Evolutionary conservation across 176 grass and related monocot species (phyloP).

Genomic region (Avena eriantha): DNA sequence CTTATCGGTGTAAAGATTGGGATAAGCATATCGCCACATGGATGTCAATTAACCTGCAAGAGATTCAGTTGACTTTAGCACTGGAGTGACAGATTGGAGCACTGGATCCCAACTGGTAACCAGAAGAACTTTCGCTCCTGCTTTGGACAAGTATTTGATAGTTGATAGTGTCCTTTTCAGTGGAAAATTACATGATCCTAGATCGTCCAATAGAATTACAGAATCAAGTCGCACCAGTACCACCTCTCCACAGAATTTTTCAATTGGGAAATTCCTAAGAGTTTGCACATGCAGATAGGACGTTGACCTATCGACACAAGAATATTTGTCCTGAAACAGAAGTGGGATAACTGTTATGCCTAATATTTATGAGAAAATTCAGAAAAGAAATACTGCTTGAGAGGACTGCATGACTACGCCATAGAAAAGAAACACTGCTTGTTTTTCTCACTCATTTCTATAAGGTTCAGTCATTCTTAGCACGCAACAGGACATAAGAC

Average conservation of each 20-base stretch:
- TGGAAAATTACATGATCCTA: slow-evolving; percentile 51
- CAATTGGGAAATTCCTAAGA: slow-evolving; percentile 73
- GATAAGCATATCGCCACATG: background rate
- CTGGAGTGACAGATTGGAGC: slow-evolving; percentile 49
- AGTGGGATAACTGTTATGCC: slow-evolving; percentile 7
- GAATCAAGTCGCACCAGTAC: slow-evolving; percentile 82
- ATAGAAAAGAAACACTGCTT: slow-evolving; percentile 10
- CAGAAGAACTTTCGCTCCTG: slow-evolving; percentile 77
- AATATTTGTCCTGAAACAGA: slow-evolving; percentile 51
- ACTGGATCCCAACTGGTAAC: slow-evolving; percentile 61
- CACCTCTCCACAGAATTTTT: slow-evolving; percentile 77
- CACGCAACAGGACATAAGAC: background rate
- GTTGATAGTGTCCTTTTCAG: slow-evolving; percentile 70
- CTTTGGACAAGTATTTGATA: slow-evolving; percentile 80
- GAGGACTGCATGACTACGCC: slow-evolving; percentile 1
- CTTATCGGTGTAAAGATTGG: slow-evolving; percentile 8
- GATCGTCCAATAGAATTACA: slow-evolving; percentile 46
- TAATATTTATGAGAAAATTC: slow-evolving; percentile 11
- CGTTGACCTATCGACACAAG: slow-evolving; percentile 34
- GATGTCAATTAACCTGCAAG: slow-evolving; percentile 72
- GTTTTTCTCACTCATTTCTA: slow-evolving; percentile 16
- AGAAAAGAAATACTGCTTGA: slow-evolving; percentile 12
- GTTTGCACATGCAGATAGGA: slow-evolving; percentile 77
- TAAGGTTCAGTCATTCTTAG: slow-evolving; percentile 12
- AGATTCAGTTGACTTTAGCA: slow-evolving; percentile 55